Base-by-base conservation (phyloP, 2,329 filamentous ascomycete genomes). In the Pestalotiopsis sp. region DNA sequence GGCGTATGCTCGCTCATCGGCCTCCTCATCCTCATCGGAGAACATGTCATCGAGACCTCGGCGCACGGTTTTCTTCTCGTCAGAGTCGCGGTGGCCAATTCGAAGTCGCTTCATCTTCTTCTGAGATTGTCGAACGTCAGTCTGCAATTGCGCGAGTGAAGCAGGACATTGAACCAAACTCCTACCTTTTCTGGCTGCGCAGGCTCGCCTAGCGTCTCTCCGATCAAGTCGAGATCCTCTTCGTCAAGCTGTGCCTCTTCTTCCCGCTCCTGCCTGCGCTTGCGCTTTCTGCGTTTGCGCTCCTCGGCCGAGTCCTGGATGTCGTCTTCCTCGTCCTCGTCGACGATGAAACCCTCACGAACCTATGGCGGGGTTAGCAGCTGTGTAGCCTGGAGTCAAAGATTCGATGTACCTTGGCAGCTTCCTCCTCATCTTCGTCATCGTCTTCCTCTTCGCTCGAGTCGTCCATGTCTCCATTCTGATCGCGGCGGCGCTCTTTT, bases 81-180 rank as follows among this genome's bases (percentile, higher is more conserved):
- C 89, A 70, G 94, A 91, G 71, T 91, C 91, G 69, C 92, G 88
- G 72, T 95, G 93, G 66, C 96, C 95, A 71, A 94, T 93, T 85
- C 98, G 99, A 66, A 99, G 88, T 55, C 96, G 92, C 81, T 99
- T 99, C 85, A 97, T 97, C 78, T 97, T 97, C 73, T 91, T 91
- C 91, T 97, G 71, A 40, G 40, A 13, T 62, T 35, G n/a, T 66
- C 3, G 2, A 40, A 63, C 48, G 5, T 38, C 10, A 62, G 26
- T 26, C n/a, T 10, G 63, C n/a, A 20, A 4, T n/a, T 13, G 30
- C 14, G 30, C 58, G 13, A 40, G 35, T 64, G 44, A 60, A 22
- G 68, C 4, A 30, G 26, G n/a, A 14, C 39, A 48, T 30, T 30
- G 35, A 62, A 48, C 22, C 57, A 56, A 20, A 30, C 44, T 24